Conservation (phyloP, 441 rosid genomes). For the Gossypium trilobum region DNA sequence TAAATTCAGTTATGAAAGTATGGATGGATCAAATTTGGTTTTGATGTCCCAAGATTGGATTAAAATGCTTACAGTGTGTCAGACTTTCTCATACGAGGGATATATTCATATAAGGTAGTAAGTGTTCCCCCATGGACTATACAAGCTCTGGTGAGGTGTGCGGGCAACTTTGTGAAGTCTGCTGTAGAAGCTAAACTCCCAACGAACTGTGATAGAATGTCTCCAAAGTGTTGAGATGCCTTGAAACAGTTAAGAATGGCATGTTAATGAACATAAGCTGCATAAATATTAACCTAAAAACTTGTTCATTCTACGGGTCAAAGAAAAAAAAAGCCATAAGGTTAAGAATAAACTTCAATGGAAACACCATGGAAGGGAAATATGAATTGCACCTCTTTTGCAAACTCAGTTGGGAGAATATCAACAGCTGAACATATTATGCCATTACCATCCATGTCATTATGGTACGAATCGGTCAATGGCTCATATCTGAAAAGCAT, state of each 20-base stretch:
- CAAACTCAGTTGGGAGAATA: slow-evolving; percentile 90
- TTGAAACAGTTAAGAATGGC: slow-evolving; percentile 27
- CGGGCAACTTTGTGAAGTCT: slow-evolving; percentile 48
- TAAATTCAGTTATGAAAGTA: not conserved
- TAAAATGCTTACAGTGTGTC: slow-evolving; percentile 64
- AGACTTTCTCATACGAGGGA: slow-evolving; percentile 77
- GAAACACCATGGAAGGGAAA: slow-evolving; percentile 7
- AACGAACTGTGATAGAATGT: slow-evolving; percentile 63
- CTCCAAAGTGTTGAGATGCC: slow-evolving; percentile 95
- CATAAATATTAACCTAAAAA: not conserved
- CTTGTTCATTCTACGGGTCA: not conserved
- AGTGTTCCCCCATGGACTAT: slow-evolving; percentile 64
- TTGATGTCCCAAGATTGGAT: not conserved
- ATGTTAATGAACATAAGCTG: slow-evolving; percentile 13
- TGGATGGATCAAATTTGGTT: not conserved
- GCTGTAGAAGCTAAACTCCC: slow-evolving; percentile 59
- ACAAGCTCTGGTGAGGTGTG: slow-evolving; percentile 78
- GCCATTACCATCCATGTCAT: slow-evolving; percentile 79
- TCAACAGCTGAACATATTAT: slow-evolving; percentile 71
- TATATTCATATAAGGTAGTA: slow-evolving; percentile 65
- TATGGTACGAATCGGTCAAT: slow-evolving; percentile 42
- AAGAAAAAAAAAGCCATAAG: not conserved
- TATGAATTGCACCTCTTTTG: slow-evolving; percentile 63
- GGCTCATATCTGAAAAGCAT: slow-evolving; percentile 53
- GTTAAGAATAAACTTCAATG: not conserved